These are phyloP conservation scores for Fusarium napiforme DNA, from an alignment of 2,329 filamentous ascomycete genomes.

Conservation along the genomic window DNA sequence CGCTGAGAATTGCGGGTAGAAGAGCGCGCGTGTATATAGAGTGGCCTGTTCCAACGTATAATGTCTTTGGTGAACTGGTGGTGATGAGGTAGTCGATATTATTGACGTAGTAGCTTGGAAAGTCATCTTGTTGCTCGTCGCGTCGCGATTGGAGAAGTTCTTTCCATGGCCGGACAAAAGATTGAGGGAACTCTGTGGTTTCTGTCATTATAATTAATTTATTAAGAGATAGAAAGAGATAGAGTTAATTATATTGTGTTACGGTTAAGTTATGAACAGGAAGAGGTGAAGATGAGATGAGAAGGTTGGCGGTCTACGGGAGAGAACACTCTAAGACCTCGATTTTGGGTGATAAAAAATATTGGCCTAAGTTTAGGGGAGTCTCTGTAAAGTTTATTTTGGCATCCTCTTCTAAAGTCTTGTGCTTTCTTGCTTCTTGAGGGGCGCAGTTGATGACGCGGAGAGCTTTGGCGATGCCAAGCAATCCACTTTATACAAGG, in stretches of 20 bases:
- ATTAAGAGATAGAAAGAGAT: too few relatives aligned
- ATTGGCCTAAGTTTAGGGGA: background rate
- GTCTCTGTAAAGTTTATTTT: rapidly evolving
- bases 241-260: background rate
- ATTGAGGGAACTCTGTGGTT: constrained; percentile 47
- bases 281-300: constrained; percentile 1
- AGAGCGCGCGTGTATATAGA: constrained; percentile 66
- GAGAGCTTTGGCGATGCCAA: constrained; percentile 19
- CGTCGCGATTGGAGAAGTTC: constrained; percentile 48
- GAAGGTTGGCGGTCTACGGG: background rate
- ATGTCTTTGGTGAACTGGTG: constrained; percentile 57
- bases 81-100: constrained; percentile 60
- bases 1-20: constrained; percentile 69
- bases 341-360: rapidly evolving
- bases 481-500: constrained; percentile 9
- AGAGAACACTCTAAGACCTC: background rate
- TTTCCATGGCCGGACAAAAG: constrained; percentile 54
- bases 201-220: constrained; percentile 17
- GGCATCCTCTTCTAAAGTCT: background rate
- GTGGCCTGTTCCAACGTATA: constrained; percentile 68
- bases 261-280: background rate
- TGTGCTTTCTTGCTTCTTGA: background rate
- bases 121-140: constrained; percentile 53
- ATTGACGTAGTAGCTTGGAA: constrained; percentile 60
- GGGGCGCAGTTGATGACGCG: constrained; percentile 33